Base-by-base conservation (phyloP, 2,329 filamentous ascomycete genomes). In the Diplodia mutila region DNA sequence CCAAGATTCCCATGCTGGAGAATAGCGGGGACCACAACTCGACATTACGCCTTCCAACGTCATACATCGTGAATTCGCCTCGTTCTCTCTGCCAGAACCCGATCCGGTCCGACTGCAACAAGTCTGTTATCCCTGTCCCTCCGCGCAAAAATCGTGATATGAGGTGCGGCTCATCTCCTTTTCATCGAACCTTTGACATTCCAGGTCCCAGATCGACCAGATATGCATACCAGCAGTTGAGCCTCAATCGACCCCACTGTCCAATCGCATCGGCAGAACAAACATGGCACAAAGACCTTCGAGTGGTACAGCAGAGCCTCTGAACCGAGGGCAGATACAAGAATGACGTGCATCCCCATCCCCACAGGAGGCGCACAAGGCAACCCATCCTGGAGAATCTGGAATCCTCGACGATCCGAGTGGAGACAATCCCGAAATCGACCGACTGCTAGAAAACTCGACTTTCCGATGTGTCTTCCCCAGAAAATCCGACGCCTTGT, bases 11-110 rank as follows among this genome's bases (percentile, higher is more conserved):
- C 27, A 23, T 21, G 39, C 21, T 61, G 39, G 57, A 61, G 39
- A 61, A 48, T 25, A 61, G 39, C 57, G 39, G 57, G 16, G 39
- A n/a, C 37, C 21, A 5, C 21, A 11, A 4, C 37, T 18, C 27
- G 14, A 29, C 42, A 63, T 63, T 63, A 63, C 59, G 16, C 59
- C 42, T 18, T n/a, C 42, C 49, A 8, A 51, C 59, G 59, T 63
- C 59, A 63, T 51, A 5, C 42, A 63, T 63, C 59, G 59, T 63
- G 59, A 34, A 32, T 8, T 18, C 21, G 59, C 59, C 57, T 34
- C 42, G 25, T 29, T 21, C 7, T 29, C 27, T 3, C 51, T 29
- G 52, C 52, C 9, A n/a, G 27, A 21, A 0, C 27, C 27, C 52
- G 27, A 34, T 18, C 25, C 52, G 25, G 25, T 54, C 52, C 52